Evolutionary conservation across 2,329 filamentous ascomycete genomes (phyloP).

Genomic region (Penicillium concentricum): DNA sequence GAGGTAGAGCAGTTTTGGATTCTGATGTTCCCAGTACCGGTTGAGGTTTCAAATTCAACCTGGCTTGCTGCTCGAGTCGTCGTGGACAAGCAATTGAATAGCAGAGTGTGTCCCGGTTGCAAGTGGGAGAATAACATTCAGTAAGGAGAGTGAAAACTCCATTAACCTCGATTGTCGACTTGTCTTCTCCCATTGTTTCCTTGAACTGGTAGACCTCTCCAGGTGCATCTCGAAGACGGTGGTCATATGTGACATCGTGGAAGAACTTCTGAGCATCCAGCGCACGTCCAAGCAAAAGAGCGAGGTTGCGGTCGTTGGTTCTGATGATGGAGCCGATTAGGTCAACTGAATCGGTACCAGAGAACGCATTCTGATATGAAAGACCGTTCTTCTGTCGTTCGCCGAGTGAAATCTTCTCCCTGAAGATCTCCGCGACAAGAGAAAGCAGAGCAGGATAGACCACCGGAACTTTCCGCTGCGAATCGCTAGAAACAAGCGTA

Average conservation of each 20-base stretch:
- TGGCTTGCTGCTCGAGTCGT: conserved; percentile 88
- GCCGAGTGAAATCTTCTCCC: conserved; percentile 78
- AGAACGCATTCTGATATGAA: conserved; percentile 96
- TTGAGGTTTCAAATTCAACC: conserved; percentile 89
- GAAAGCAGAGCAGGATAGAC: conserved; percentile 94
- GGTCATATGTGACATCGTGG: conserved; percentile 97
- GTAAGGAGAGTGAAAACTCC: conserved; percentile 95
- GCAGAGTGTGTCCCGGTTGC: conserved; percentile 89
- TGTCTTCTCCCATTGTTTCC: conserved; percentile 80
- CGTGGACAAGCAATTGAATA: conserved; percentile 97
- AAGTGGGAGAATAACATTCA: conserved; percentile 97
- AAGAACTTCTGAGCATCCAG: conserved; percentile 98
- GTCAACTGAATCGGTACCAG: conserved; percentile 91
- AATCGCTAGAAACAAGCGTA: conserved; percentile 58
- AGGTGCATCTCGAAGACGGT: conserved; percentile 88
- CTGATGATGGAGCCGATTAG: conserved; percentile 95
- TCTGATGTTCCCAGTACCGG: conserved; percentile 76
- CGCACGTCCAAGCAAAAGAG: conserved; percentile 83
- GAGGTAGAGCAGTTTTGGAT: conserved; percentile 66
- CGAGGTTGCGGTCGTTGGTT: conserved; percentile 92
- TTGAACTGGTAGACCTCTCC: conserved; percentile 96
- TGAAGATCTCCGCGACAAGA: conserved; percentile 88
- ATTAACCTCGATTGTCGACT: conserved; percentile 71
- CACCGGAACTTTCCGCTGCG: conserved; percentile 70
- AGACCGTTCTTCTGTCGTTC: conserved; percentile 96